Base-by-base conservation (phyloP, 257 asterid genomes). In the Nicotiana paniculata region DNA sequence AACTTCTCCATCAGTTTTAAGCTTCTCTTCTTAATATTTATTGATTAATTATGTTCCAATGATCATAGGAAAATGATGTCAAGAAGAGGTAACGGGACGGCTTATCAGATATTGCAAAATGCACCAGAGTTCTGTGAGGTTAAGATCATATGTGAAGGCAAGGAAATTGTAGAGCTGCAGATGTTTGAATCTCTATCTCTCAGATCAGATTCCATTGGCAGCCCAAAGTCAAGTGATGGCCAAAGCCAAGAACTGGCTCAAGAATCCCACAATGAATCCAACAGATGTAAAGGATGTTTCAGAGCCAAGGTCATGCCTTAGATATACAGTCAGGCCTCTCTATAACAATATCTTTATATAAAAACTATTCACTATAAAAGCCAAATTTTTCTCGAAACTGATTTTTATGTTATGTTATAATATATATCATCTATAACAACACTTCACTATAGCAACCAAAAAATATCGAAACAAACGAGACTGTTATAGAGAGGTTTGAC, bases 1-100 rank as follows among this genome's bases (percentile, higher is more conserved):
- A 0, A 43, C 21, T 43, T 46, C 9, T 37, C 35, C 78, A 26
- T 48, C 39, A 74, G 39, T 26, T 74, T 74, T 48, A n/a, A 30
- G 37, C 79, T 16, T 17, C 18, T 51, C 33, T 37, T 63, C 18
- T 35, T 12, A 37, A 62, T 46, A 8, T 21, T 30, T 21, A 54
- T 81, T 43, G 48, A 43, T 77, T 43, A 39, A 43, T 43, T 81
- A 8, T 6, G 46, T 39, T 72, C 8, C 12, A 43, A n/a, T 46
- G 37, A 43, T 43, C 10, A 74, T 15, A 90, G 94, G 91, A 92
- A 84, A 85, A 87, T 91, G 83, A 89, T 77, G 84, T 88, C 90
- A 1, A 86, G 51, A 82, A 91, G 61, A 79, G 88, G 90, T 55
- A 84, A 76, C 8, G 90, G 91, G 74, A 83, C 86, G 48, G 15